Evolutionary conservation across 2,329 filamentous ascomycete species (phyloP).

Genomic region (Colletotrichum musae): DNA sequence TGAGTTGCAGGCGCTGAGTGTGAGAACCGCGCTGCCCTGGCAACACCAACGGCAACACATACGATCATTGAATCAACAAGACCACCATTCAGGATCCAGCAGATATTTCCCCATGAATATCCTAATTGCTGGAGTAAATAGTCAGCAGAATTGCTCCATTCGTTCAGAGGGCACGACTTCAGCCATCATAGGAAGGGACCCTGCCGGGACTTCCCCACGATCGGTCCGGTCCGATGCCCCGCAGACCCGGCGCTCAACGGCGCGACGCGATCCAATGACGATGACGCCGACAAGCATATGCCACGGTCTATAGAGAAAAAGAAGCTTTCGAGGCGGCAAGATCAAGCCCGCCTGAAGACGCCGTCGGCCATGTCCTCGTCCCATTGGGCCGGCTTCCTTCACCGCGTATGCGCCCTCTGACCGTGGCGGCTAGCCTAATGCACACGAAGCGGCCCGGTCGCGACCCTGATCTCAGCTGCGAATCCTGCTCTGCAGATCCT

Average conservation of each 20-base stretch:
- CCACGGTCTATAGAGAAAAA: background rate
- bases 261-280: background rate
- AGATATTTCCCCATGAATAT: no score
- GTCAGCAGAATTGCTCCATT: no score
- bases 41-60: no score
- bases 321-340: background rate
- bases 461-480: background rate
- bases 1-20: no score
- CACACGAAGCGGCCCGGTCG: background rate
- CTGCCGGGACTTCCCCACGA: slow-evolving; percentile 23
- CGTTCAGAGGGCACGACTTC: no score
- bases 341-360: background rate
- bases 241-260: background rate
- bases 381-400: background rate
- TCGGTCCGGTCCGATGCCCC: slow-evolving; percentile 22
- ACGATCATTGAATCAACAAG: no score
- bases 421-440: background rate
- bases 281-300: background rate
- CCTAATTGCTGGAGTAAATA: no score
- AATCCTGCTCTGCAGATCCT: background rate
- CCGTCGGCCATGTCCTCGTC: background rate
- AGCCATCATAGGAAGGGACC: background rate
- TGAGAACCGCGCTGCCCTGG: no score
- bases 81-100: no score
- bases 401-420: background rate